Base-by-base conservation (phyloP, 2,329 filamentous ascomycete genomes). In the Karstenula rhodostoma region DNA sequence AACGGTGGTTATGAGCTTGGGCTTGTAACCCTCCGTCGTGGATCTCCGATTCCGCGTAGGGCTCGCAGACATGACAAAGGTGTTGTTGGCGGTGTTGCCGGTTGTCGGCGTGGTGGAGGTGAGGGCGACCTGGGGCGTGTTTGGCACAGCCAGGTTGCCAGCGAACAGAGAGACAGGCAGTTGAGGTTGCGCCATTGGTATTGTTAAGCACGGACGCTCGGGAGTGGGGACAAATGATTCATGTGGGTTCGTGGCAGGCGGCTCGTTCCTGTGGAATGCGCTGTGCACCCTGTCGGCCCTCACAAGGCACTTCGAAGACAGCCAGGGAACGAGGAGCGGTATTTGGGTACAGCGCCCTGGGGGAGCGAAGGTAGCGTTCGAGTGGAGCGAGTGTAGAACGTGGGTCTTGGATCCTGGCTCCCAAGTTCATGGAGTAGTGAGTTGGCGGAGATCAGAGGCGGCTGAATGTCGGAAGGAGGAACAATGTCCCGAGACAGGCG, bases 1-100 rank as follows among this genome's bases (percentile, higher is more conserved):
- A 53, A 84, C 79, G 12, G 82, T 84, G 35, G 82, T 83, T 66
- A 84, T 94, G 62, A 97, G 91, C 75, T 90, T 91, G 37, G 94
- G 94, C 52, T 90, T 89, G 79, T 96, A 96, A 65, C 88, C 89
- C 74, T 96, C 93, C 58, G 84, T 84, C 61, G 84, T 84, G 22
- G 84, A 82, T 61, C 73, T 76, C 49, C 79, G 75, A 59, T 64
- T 71, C 35, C 81, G 78, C 60, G 89, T 83, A 15, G 93, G 92
- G 73, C 92, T 75, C 48, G 76, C 91, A 19, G 93, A 90, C 92
- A 98, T 95, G 73, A 97, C 89, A 81, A 94, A 97, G 25, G 94
- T 93, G 74, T 91, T 92, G 79, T 90, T 91, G 78, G 87, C 89
- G 51, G 85, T 79, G 63, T 80, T 80, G 40, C 79, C 78, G 12